These are phyloP conservation scores for Panicum virgatum DNA, from an alignment of 202 grass and related monocot species.

Conservation along the genomic window DNA sequence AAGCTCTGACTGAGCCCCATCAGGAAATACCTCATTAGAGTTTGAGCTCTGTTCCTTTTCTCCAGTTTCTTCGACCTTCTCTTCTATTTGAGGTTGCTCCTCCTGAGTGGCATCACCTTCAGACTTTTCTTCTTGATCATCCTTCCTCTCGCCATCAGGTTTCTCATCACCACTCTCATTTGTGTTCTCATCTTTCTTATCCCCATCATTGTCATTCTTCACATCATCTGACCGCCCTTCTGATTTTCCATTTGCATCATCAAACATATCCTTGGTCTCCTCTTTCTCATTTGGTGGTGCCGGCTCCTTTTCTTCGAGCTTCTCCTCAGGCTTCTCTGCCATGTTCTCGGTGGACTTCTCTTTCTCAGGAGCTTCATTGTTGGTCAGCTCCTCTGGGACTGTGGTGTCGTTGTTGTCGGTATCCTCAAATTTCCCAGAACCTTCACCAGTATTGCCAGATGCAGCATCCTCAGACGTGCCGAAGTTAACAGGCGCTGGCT, in stretches of 20 bases:
- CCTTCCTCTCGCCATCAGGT: slow-evolving; percentile 36
- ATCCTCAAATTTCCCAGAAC: slow-evolving; percentile 46
- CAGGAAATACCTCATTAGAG: slow-evolving; percentile 61
- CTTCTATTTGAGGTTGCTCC: slow-evolving; percentile 48
- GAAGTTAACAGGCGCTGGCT: slow-evolving; percentile 39
- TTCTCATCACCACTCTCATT: slow-evolving; percentile 49
- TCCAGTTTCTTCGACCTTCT: slow-evolving; percentile 63
- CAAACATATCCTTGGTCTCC: slow-evolving; percentile 43
- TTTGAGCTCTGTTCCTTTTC: slow-evolving; percentile 54
- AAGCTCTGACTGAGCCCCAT: slow-evolving; percentile 80
- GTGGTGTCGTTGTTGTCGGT: slow-evolving; percentile 45
- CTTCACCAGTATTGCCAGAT: slow-evolving; percentile 38
- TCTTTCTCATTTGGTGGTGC: slow-evolving; percentile 38
- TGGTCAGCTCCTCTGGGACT: slow-evolving; percentile 47
- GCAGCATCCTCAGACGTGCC: slow-evolving; percentile 34
- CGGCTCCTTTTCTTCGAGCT: slow-evolving; percentile 43
- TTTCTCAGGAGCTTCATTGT: slow-evolving; percentile 40
- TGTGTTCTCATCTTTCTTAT: slow-evolving; percentile 46
- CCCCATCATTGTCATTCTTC: slow-evolving; percentile 6
- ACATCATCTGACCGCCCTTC: slow-evolving; percentile 37
- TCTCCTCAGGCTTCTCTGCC: slow-evolving; percentile 37
- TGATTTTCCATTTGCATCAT: slow-evolving; percentile 64
- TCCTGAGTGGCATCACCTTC: slow-evolving; percentile 27
- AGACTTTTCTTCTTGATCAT: slow-evolving; percentile 36
- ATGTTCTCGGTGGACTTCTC: slow-evolving; percentile 53